phyloP scores from a whole-genome alignment of 257 asterid genomes.

The Solanum sitiens region DNA sequence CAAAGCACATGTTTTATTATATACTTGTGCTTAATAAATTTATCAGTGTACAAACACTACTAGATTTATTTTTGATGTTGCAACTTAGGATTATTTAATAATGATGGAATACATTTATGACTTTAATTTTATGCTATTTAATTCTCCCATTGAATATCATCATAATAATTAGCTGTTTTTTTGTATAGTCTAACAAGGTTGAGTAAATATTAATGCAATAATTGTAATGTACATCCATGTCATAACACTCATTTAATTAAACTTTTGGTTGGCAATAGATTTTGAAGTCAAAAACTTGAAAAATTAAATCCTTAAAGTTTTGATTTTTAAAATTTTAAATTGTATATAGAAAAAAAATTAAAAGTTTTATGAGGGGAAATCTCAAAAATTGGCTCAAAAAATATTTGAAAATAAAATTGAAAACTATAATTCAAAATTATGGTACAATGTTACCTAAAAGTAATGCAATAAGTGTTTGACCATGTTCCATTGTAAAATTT shows the following conservation, averaged over 20 bases:
- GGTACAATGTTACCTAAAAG: not conserved
- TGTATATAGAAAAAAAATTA: not conserved
- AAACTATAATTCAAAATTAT: not conserved
- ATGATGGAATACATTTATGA: not conserved
- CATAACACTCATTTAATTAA: not conserved
- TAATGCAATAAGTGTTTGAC: not conserved
- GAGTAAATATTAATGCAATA: not conserved
- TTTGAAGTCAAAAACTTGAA: not conserved
- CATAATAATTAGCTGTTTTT: not conserved
- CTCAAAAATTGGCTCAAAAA: not conserved
- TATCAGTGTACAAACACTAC: not conserved
- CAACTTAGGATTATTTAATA: not conserved
- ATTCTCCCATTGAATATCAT: not conserved
- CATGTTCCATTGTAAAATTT: not conserved
- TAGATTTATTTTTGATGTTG: not conserved
- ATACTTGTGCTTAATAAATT: not conserved
- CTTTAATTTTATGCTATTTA: not conserved
- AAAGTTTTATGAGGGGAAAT: not conserved
- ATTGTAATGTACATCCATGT: not conserved
- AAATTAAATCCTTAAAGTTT: not conserved
- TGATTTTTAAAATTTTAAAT: not conserved
- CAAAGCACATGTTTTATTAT: not conserved
- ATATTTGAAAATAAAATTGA: too few relatives aligned
- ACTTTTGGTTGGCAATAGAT: not conserved
- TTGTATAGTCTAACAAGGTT: not conserved